A percentile compares a stretch with the other conserved stretches of the same genome.
Conservation (phyloP, 768 basidiomycete genomes). For the Chalciporus chontae region DNA sequence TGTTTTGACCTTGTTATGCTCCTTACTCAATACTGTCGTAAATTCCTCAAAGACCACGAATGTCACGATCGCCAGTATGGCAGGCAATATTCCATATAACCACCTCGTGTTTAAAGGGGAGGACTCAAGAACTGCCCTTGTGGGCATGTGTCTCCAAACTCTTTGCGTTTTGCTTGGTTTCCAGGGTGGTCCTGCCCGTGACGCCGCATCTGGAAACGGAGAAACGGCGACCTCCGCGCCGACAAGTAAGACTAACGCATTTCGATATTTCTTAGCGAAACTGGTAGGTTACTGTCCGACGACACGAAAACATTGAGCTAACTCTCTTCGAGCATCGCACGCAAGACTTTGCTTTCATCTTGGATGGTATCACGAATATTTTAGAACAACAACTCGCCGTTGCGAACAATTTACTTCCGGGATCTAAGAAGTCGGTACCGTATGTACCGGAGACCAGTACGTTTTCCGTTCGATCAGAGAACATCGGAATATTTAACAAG, state of each 20-base stretch:
- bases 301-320: slow-evolving; percentile 5
- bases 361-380: slow-evolving; percentile 65
- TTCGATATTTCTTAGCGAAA: slow-evolving; percentile 89
- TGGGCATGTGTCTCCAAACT: slow-evolving; percentile 73
- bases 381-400: slow-evolving; percentile 75
- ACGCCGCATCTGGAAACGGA: slow-evolving; percentile 38
- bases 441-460: slow-evolving; percentile 80
- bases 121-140: slow-evolving; percentile 68
- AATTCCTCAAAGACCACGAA: slow-evolving; percentile 54
- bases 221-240: slow-evolving; percentile 48
- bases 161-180: slow-evolving; percentile 77
- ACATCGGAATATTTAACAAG: slow-evolving; percentile 6
- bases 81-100: slow-evolving; percentile 83
- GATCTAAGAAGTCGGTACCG: slow-evolving; percentile 78
- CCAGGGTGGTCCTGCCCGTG: slow-evolving; percentile 71
- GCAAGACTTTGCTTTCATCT: slow-evolving; percentile 83
- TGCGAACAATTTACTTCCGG: slow-evolving; percentile 73
- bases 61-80: slow-evolving; percentile 61
- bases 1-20: slow-evolving; percentile 90
- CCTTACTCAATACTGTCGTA: slow-evolving; percentile 86
- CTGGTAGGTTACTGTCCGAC: slow-evolving; percentile 43
- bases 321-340: slow-evolving; percentile 65
- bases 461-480: slow-evolving; percentile 23
- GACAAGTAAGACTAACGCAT: slow-evolving; percentile 75
- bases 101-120: slow-evolving; percentile 90